Conservation (phyloP, 805 yeast species). For the Lipomyces starkeyi region DNA sequence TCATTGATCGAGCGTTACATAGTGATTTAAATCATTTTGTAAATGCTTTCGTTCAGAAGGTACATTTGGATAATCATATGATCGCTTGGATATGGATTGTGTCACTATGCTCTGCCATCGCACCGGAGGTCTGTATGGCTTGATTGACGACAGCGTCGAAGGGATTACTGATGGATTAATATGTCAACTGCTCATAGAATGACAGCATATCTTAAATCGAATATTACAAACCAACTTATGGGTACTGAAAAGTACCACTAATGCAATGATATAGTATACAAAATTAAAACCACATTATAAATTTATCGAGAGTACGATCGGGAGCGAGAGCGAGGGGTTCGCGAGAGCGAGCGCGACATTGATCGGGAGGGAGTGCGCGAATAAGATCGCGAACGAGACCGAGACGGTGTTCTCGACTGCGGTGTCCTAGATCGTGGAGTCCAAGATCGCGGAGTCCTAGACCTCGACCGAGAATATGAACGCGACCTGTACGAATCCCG, state of each 20-base stretch:
- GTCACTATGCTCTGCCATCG: no score
- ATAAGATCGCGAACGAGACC: slow-evolving; percentile 15
- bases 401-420: slow-evolving; percentile 1
- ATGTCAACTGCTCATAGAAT: background rate
- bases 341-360: slow-evolving; percentile 2
- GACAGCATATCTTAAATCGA: background rate
- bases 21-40: no score
- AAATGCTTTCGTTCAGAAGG: no score
- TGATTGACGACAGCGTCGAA: no score
- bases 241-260: background rate
- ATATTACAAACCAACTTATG: no score
- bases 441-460: slow-evolving; percentile 5
- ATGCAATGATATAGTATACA: background rate
- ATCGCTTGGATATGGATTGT: no score
- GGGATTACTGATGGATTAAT: no score
- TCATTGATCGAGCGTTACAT: no score
- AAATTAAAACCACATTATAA: background rate
- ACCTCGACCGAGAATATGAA: slow-evolving; percentile 22
- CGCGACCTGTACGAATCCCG: slow-evolving; percentile 18
- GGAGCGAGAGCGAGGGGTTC: background rate
- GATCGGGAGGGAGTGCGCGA: slow-evolving; percentile 8
- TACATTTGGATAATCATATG: no score
- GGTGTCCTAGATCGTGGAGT: slow-evolving; percentile 8
- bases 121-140: no score
- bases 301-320: slow-evolving; percentile 3